These are phyloP conservation scores for Cicer bijugum DNA, from an alignment of 306 rosid genomes.

Conservation along the genomic window DNA sequence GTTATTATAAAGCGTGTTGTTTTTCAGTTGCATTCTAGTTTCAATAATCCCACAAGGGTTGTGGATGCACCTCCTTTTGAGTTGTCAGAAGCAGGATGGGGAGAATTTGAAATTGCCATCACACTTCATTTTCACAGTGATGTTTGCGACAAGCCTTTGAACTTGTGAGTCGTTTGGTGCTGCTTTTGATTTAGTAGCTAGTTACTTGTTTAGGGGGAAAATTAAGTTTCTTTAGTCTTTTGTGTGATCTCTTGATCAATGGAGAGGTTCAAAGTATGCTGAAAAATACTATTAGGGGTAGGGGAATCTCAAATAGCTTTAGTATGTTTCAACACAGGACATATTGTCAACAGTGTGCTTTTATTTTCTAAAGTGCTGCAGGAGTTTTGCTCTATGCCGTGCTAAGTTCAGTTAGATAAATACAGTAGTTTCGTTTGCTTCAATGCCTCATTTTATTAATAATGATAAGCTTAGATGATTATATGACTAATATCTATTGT, in stretches of 20 bases:
- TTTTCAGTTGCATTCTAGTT: constrained; percentile 88
- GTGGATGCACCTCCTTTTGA: constrained; percentile 82
- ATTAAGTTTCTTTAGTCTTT: neutral
- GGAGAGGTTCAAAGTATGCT: constrained; percentile 25
- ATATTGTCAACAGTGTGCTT: constrained; percentile 25
- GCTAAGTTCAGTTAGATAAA: constrained; percentile 38
- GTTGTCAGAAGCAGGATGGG: constrained; percentile 86
- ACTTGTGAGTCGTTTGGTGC: constrained; percentile 63
- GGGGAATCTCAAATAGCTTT: constrained; percentile 16
- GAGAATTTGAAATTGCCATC: constrained; percentile 78
- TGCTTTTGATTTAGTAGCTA: constrained; percentile 43
- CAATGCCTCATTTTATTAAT: constrained; percentile 11
- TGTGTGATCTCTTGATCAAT: constrained; percentile 33
- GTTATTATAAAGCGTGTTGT: constrained; percentile 66
- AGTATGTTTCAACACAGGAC: constrained; percentile 7
- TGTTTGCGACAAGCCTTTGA: constrained; percentile 78
- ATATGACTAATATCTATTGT: neutral
- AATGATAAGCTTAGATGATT: constrained; percentile 29
- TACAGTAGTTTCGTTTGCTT: constrained; percentile 23
- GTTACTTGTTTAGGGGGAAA: neutral
- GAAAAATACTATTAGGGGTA: constrained; percentile 29
- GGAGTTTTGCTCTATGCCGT: neutral
- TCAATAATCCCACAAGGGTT: constrained; percentile 74
- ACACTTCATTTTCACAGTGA: constrained; percentile 71
- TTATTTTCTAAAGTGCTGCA: constrained; percentile 37